A percentile compares a stretch with the other conserved stretches of the same genome.
phyloP scores from a whole-genome alignment of 805 yeast species.

The Candida sakaeoensis region DNA sequence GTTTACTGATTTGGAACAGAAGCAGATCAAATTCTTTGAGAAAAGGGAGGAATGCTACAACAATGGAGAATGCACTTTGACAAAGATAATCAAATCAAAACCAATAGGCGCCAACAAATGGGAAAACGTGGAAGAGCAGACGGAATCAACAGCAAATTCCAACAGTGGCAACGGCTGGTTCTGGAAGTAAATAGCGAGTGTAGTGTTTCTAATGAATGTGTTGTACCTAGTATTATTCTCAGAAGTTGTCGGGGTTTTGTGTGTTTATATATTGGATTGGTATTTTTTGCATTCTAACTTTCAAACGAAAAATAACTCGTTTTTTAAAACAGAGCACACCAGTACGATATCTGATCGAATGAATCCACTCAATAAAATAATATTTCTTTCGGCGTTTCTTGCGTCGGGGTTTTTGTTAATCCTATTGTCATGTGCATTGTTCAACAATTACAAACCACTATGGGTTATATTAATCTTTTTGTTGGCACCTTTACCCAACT shows the following conservation, averaged over 20 bases:
- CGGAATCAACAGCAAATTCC: slow-evolving; percentile 6
- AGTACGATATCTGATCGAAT: no score
- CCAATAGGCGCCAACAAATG: slow-evolving; percentile 33
- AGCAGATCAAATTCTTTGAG: slow-evolving; percentile 29
- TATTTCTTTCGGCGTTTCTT: slow-evolving; percentile 42
- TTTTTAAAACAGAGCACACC: no score
- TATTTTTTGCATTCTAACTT: background rate
- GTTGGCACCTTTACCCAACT: slow-evolving; percentile 44
- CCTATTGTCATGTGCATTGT: slow-evolving; percentile 43
- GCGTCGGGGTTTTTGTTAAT: slow-evolving; percentile 44
- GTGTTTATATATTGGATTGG: background rate
- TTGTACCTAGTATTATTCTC: no score
- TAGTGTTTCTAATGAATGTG: no score
- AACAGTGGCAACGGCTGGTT: slow-evolving; percentile 12
- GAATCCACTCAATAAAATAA: slow-evolving; percentile 46
- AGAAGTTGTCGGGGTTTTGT: no score
- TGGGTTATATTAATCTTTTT: slow-evolving; percentile 43
- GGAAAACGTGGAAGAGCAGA: slow-evolving; percentile 26
- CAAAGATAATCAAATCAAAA: slow-evolving; percentile 26
- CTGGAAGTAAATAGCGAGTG: slow-evolving; percentile 13
- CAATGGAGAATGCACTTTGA: slow-evolving; percentile 36
- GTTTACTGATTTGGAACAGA: slow-evolving; percentile 23
- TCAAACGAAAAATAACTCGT: background rate
- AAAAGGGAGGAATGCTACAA: slow-evolving; percentile 28
- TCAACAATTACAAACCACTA: slow-evolving; percentile 37